Evolutionary conservation across 371 early-diverging fungal genomes (phyloP).

Genomic region (Mucor indicus): DNA sequence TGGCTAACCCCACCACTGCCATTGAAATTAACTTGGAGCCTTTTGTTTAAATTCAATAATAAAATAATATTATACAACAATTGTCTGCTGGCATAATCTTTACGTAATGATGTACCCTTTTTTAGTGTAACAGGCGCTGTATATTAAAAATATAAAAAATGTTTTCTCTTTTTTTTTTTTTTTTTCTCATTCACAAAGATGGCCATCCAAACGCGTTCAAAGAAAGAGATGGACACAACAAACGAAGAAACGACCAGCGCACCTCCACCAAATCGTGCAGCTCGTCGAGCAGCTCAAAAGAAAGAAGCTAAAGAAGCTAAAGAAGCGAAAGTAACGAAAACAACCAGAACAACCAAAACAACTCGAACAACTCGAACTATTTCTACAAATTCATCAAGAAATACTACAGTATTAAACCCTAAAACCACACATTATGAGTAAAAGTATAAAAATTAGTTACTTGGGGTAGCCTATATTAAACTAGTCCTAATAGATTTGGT

Average conservation of each 20-base stretch:
- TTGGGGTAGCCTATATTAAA: no score
- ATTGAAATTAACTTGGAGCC: conserved; percentile 96
- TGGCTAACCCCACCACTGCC: conserved; percentile 84
- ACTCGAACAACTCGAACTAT: not conserved
- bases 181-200: no score
- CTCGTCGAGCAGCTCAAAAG: conserved; percentile 23
- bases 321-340: not conserved
- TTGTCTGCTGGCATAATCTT: no score
- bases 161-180: no score
- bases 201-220: conserved; percentile 14
- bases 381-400: no score
- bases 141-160: no score
- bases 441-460: not conserved
- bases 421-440: conserved; percentile 63
- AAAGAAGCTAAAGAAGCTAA: conserved; percentile 17
- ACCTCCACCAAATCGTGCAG: conserved; percentile 23
- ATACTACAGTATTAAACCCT: conserved; percentile 39
- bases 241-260: no score
- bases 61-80: no score
- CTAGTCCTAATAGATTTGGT: conserved; percentile 43
- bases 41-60: conserved; percentile 69
- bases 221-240: not conserved
- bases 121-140: no score
- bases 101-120: no score
- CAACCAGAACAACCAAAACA: not conserved